Base-by-base conservation (phyloP, 2,329 filamentous ascomycete genomes). In the Ascomycota sp. region DNA sequence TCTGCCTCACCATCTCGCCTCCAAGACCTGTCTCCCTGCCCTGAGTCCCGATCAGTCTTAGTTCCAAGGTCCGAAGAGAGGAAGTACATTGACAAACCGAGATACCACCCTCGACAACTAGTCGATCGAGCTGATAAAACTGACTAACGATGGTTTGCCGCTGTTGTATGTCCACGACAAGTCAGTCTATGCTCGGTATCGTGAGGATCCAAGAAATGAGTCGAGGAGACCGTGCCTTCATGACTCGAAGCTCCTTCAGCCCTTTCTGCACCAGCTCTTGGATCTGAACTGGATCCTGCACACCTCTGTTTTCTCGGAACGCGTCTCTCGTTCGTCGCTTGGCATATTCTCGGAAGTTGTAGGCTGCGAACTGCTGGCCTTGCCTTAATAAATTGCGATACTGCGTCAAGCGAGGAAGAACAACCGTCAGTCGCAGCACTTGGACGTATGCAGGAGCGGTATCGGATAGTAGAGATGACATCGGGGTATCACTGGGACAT, bases 261-360 rank as follows among this genome's bases (percentile, higher is more conserved):
- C 85, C 89, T 46, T 80, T 77, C 54, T 94, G 82, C 42, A 95
- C 66, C 43, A 94, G 58, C 53, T 92, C 83, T 54, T 95, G 83
- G 51, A 92, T 64, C 56, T 65, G 63, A 37, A 81, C 64, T 39
- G 70, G 64, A 47, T 94, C 89, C 27, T 69, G 58, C 44, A 82
- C 75, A 32, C 55, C 50, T 52, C 70, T 66, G 53, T 91, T 67
- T 51, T 92, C 82, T 43, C 77, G 69, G 55, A 95, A 98, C 4
- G 81, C 75, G 60, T 95, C 89, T 50, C 69, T 69, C 50, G 89
- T 93, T 53, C 86, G 71, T 48, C 89, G 75, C 55, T 75, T 78
- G 31, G 89, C 85, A 55, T 98, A 98, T 53, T 94, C 86, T 57
- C 89, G 73, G 65, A 94, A 98, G 59, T 95, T 98, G 63, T 95